Evolutionary conservation across 768 basidiomycete species (phyloP).

Genomic region (Russula foetens): DNA sequence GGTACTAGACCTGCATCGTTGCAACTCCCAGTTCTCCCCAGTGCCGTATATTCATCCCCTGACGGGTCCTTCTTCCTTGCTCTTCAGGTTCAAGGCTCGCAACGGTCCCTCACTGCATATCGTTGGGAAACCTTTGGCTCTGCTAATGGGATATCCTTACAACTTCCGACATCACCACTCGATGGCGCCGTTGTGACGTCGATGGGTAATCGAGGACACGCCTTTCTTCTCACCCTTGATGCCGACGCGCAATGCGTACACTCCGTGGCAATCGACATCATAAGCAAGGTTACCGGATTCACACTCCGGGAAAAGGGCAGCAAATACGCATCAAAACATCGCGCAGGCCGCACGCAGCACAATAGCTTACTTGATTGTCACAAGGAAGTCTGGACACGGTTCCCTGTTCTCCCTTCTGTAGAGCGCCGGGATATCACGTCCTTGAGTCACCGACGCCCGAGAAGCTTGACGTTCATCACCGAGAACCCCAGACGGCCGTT

Average conservation of each 20-base stretch:
- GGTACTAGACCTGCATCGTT: conserved; percentile 37
- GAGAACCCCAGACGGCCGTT: conserved; percentile 31
- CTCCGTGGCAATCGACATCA: conserved; percentile 45
- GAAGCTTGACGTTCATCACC: conserved; percentile 38
- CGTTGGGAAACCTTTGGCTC: conserved; percentile 55
- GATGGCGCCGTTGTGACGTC: conserved; percentile 35
- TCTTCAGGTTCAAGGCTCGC: conserved; percentile 18
- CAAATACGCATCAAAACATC: conserved; percentile 15
- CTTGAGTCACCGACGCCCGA: conserved; percentile 24
- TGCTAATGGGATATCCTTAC: conserved; percentile 33
- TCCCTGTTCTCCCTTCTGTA: conserved; percentile 9
- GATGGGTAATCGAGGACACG: conserved; percentile 32
- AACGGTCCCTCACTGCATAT: conserved; percentile 31
- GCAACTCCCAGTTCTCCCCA: conserved; percentile 30
- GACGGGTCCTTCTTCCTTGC: conserved; percentile 47
- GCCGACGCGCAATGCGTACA: conserved; percentile 25
- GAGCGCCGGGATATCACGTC: conserved; percentile 6
- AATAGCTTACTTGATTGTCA: conserved; percentile 27
- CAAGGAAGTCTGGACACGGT: conserved; percentile 7
- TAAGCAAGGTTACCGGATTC: conserved; percentile 47
- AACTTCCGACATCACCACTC: conserved; percentile 25
- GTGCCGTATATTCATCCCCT: conserved; percentile 36
- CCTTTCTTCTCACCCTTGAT: conserved; percentile 39
- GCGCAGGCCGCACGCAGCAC: conserved; percentile 26
- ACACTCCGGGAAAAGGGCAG: conserved; percentile 40